Conservation (phyloP, 495 filamentous ascomycete species). For the Pyronema domesticum region DNA sequence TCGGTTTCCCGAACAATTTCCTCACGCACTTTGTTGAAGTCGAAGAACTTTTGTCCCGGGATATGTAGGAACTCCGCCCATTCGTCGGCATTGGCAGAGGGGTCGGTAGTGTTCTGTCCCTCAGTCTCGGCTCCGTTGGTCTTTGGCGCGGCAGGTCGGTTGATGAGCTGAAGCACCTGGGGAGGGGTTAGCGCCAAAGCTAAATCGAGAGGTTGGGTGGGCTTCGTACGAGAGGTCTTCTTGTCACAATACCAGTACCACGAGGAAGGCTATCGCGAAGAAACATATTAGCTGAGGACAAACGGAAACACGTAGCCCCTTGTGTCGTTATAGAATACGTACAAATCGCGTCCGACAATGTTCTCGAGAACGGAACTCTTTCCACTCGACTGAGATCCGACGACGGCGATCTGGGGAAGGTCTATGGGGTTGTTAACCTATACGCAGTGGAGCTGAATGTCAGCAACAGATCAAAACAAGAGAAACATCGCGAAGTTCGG, state of each 20-base stretch:
- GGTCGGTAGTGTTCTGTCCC: conserved; percentile 48
- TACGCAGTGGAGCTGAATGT: background rate
- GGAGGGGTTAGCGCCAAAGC: background rate
- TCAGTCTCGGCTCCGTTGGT: conserved; percentile 63
- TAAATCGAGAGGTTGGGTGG: background rate
- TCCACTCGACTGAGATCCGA: conserved; percentile 95
- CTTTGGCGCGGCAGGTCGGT: conserved; percentile 44
- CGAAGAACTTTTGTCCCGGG: conserved; percentile 92
- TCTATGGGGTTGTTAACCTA: conserved; percentile 96
- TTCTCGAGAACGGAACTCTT: conserved; percentile 99
- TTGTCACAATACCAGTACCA: conserved; percentile 94
- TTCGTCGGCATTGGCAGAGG: conserved; percentile 79
- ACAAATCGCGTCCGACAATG: conserved; percentile 98
- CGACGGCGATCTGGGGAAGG: conserved; percentile 94
- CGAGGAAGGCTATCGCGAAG: conserved; percentile 56
- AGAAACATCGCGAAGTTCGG: background rate
- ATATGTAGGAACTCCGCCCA: conserved; percentile 99
- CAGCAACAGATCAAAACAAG: background rate
- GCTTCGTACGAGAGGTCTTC: conserved; percentile 54
- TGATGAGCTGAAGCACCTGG: conserved; percentile 80
- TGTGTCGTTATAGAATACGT: conserved; percentile 25
- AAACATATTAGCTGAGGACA: conserved; percentile 1
- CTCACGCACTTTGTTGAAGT: conserved; percentile 98
- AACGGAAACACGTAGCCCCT: conserved; percentile 1
- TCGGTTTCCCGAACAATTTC: conserved; percentile 97